Evolutionary conservation across 2,329 filamentous ascomycete species (phyloP), one percentile per base, ranked within the genome.

Genomic region (Colletotrichum cordylinicola): DNA sequence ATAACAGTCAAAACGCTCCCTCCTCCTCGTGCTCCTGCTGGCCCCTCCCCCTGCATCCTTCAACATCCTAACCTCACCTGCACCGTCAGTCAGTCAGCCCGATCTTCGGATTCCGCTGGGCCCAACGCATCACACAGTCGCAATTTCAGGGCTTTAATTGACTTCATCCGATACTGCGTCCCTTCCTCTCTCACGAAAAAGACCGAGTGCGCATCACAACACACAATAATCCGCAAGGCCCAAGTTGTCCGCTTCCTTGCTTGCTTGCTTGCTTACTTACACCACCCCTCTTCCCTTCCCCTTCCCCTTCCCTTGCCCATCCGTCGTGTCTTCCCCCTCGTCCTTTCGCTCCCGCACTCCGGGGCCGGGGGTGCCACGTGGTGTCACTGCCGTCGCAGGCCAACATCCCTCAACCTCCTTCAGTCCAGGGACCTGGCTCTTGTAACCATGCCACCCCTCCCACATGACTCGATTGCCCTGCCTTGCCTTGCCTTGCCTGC

Each of bases 341-440:
- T 61, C 58, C 58, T 33, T 18, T 35, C 58, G 6, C 29, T 33
- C 16, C 58, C 31, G 18, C n/a, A 8, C 9, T 61, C 58, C 33
- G 24, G 55, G 37, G 62, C 67, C 13, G 55, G 60, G 55, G 48
- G 15, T 75, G 68, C 72, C 68, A 75, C 68, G 72, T 72, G 72
- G 61, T 33, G 10, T 27, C n/a, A 70, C 37, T 58, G n/a, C 33
- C 31, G 43, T 62, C 18, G 52, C 39, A 55, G 39, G 33, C 39
- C 39, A 31, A 60, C 12, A 70, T 60, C 67, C 43, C 67, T 43
- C 18, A 52, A 35, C 33, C 61, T 10, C 24, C 27, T 39, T 52
- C 33, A n/a, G 58, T 33, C 61, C 39, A 27, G 61, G 61, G 60
- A 29, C 43, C 61, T 37, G 61, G 35, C 16, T 61, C 62, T 37